These are phyloP conservation scores for Eimeria mitis DNA, from an alignment of 169 alveolate genomes.

Conservation along the genomic window DNA sequence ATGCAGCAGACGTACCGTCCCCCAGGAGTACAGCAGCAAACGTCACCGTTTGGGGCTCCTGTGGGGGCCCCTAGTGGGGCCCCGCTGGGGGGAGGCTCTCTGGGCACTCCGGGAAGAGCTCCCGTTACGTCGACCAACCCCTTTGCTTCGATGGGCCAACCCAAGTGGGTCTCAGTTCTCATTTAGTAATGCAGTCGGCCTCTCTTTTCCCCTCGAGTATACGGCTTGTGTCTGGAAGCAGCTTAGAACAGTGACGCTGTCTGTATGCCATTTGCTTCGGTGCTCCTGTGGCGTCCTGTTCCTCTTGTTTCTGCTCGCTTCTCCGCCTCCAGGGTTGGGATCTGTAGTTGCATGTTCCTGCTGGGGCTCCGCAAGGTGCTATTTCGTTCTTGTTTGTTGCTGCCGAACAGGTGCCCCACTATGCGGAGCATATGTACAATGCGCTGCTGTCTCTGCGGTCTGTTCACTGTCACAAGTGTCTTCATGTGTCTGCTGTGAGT, in stretches of 20 bases:
- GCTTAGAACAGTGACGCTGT: background rate
- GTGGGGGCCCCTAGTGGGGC: conserved; percentile 36
- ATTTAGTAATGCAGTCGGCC: background rate
- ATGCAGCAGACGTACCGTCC: conserved; percentile 41
- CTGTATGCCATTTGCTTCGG: background rate
- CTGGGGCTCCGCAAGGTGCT: background rate
- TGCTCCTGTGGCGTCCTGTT: background rate
- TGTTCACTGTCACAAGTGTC: background rate
- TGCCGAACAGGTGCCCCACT: background rate
- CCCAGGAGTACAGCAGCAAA: conserved; percentile 26
- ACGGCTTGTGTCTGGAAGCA: background rate
- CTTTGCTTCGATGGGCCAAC: conserved; percentile 43
- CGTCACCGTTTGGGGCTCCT: conserved; percentile 19
- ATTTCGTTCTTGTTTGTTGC: background rate
- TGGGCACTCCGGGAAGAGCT: conserved; percentile 6
- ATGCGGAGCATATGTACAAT: background rate
- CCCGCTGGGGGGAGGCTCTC: background rate
- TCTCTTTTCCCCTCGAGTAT: background rate
- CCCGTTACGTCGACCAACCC: conserved; percentile 24
- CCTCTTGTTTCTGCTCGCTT: background rate
- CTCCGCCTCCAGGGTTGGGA: background rate
- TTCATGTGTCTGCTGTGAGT: background rate
- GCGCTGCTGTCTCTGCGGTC: too few relatives aligned
- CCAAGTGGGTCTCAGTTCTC: background rate
- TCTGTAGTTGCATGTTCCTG: background rate